Base-by-base conservation (phyloP, 805 yeast species). In the Metschnikowia gelsemii region DNA sequence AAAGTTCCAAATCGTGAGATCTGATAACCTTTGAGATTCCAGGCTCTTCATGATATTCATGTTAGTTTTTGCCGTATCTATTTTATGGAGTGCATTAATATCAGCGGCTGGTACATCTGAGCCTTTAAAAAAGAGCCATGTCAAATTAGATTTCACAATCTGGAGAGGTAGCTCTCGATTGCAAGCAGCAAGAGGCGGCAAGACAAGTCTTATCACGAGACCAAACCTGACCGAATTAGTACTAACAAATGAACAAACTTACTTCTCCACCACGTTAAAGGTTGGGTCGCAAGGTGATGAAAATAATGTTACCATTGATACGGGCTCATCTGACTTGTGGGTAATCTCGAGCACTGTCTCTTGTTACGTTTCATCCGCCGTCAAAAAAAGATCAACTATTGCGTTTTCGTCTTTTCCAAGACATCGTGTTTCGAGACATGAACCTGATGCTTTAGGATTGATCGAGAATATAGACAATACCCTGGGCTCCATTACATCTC, bases 301-400 rank as follows among this genome's bases (percentile, higher is more conserved):
- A 19, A 59, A 57, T n/a, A 56, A 55, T 12, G 70, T 67, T 2
- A 55, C 67, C 44, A 59, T 69, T 8, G 74, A 69, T 46, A 69
- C 74, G 14, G 74, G 74, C 12, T 66, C 72, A 7, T 64, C 71
- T 6, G 75, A 69, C 48, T 61, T 69, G 46, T 69, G 75, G 75
- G 57, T 69, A 28, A 66, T 65, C 67, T 49, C 66, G 23, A 38
- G 27, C 17, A 35, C 31, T 26, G 38, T 35, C 3, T 21, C 18
- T 5, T 40, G 43, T 16, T 19, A 19, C 16, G 21, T 6, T 8
- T 21, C 21, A 23, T 16, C 16, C 4, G 13, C 24, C 8, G 2
- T 9, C 9, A 12, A 12, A 12, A 24, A 19, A 9, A n/a, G 35
- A 13, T 23, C 43, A 8, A 16, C 17, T 11, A 38, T 27, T 3